Conservation (phyloP, 75 land plant species). For the Pinus tabuliformis region DNA sequence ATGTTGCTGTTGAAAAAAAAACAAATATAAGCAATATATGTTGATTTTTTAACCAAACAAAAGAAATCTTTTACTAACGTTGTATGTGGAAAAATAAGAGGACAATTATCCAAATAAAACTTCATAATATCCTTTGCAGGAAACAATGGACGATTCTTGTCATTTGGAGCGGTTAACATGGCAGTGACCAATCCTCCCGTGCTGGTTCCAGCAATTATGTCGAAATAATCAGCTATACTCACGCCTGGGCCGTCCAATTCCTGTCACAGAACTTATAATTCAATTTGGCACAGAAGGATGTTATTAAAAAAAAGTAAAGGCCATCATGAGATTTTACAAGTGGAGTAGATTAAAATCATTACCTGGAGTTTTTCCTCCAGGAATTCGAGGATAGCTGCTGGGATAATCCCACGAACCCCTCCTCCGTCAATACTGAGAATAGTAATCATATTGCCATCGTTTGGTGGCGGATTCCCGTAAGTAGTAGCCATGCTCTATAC, state of each 20-base stretch:
- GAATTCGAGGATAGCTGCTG: not conserved
- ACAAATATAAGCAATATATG: not conserved
- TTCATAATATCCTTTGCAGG: constrained; percentile 30
- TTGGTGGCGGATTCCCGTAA: too few relatives aligned
- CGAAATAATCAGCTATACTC: constrained; percentile 48
- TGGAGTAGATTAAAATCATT: not conserved
- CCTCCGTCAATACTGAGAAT: not conserved
- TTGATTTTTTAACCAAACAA: too few relatives aligned
- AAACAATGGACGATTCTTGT: constrained; percentile 33
- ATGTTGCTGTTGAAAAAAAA: not conserved
- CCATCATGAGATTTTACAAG: too few relatives aligned
- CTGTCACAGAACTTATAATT: constrained; percentile 10
- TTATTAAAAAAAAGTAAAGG: too few relatives aligned
- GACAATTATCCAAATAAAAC: constrained; percentile 25
- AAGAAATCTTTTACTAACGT: too few relatives aligned
- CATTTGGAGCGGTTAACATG: constrained; percentile 48
- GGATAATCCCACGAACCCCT: not conserved
- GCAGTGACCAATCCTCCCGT: constrained; percentile 46
- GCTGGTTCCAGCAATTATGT: constrained; percentile 46
- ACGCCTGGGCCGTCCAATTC: constrained; percentile 54
- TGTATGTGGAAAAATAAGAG: constrained; percentile 16
- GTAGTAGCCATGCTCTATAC: too few relatives aligned
- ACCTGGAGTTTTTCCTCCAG: not conserved
- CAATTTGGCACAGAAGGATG: too few relatives aligned
- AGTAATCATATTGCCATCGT: not conserved